Evolutionary conservation across 345 rosid species (phyloP), one percentile per base, ranked within the genome.

Genomic region (Euphorbia peplus): DNA sequence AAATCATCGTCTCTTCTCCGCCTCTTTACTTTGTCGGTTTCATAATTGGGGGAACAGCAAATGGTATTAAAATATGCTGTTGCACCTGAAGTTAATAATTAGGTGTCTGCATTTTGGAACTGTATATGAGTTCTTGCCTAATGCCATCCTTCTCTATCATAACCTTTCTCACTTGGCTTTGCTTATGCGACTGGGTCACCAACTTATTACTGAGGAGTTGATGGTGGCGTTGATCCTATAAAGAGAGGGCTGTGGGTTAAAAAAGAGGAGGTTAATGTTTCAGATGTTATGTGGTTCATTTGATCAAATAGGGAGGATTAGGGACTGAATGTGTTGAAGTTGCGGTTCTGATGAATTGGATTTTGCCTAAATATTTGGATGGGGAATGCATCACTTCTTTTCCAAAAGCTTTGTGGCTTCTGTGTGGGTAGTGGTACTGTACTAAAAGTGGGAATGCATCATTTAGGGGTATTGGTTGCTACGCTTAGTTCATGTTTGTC

Each of bases 351-450:
- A 10, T 22, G 22, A 44, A 26, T 16, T 55, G 54, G 11, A 53
- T 22, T 52, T 26, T 22, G 11, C 26, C 11, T n/a, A 28, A 54
- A 21, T 28, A 44, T 28, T 9, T 75, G 65, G 68, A 46, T 37
- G 70, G 73, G 41, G 52, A 64, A 44, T 37, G 29, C n/a, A 21
- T 64, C 41, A 56, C 46, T 39, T 59, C n/a, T 29, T 25, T 59
- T 22, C 22, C 19, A 24, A 53, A 48, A 54, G 46, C n/a, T 61
- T 28, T 60, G 25, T 46, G 55, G 69, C 54, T 54, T 70, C 42
- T 56, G 58, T 56, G 58, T 26, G 70, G 66, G 65, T 21, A 4
- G n/a, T 57, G 61, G 25, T 69, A 21, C 30, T 51, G 50, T 63
- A 57, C 42, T 52, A n/a, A n/a, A n/a, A n/a, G n/a, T n/a, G n/a